These are phyloP conservation scores for Akanthomyces muscarius DNA, from an alignment of 2,329 filamentous ascomycete genomes.

Conservation along the genomic window DNA sequence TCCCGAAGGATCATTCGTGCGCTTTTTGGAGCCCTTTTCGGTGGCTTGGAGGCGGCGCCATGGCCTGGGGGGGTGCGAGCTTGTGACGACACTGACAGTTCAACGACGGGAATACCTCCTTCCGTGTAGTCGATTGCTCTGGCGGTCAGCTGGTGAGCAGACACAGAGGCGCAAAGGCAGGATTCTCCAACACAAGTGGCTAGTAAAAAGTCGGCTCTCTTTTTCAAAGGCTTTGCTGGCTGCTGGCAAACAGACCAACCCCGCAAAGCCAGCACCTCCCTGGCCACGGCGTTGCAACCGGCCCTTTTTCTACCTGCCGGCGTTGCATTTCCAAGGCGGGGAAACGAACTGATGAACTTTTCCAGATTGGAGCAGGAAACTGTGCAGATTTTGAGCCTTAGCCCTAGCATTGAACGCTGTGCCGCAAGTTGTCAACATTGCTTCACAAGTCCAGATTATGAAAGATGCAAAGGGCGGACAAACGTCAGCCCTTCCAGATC, in stretches of 20 bases:
- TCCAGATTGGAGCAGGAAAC: background rate
- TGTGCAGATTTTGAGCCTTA: background rate
- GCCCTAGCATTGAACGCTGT: background rate
- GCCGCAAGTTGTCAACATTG: too few species aligned
- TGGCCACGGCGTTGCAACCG: background rate
- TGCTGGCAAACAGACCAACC: background rate
- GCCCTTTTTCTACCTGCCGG: background rate
- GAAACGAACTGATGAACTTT: background rate
- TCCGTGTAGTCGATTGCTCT: background rate
- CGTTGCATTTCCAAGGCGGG: background rate
- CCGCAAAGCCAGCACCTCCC: background rate
- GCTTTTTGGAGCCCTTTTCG: background rate
- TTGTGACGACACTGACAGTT: background rate
- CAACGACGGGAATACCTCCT: background rate
- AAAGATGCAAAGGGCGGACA: too few species aligned
- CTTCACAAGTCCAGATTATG: too few species aligned
- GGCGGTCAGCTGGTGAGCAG: background rate
- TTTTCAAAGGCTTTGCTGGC: background rate
- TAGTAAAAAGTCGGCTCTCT: background rate
- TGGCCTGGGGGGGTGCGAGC: background rate
- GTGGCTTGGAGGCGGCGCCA: constrained; percentile 10
- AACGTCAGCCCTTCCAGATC: too few species aligned
- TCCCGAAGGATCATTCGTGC: constrained; percentile 7
- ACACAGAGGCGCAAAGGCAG: background rate
- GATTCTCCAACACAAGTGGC: background rate